A percentile compares a stretch with the other conserved stretches of the same genome.
Evolutionary conservation across 805 yeast species (phyloP).

Genomic region (Candida cerambycidarum): DNA sequence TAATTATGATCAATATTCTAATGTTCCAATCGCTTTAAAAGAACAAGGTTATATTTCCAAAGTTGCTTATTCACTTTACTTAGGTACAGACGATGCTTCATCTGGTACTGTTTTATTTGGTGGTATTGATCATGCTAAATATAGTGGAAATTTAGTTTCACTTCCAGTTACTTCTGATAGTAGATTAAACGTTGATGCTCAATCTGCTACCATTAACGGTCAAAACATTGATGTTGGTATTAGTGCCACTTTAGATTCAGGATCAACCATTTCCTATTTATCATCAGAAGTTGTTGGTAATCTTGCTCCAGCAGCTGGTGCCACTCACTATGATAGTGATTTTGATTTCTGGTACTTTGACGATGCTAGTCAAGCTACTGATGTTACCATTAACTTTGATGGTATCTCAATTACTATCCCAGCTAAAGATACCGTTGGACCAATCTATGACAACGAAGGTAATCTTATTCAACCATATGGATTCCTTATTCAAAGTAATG

Average conservation of each 20-base stretch:
- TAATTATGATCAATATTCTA: conserved; percentile 23
- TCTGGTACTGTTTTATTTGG: conserved; percentile 33
- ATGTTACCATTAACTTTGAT: conserved; percentile 11
- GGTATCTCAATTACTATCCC: conserved; percentile 14
- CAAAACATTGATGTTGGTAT: conserved; percentile 7
- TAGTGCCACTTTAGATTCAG: conserved; percentile 28
- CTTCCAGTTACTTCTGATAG: conserved; percentile 24
- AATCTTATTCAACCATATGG: neutral
- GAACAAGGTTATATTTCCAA: conserved; percentile 33
- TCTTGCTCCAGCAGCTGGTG: conserved; percentile 40
- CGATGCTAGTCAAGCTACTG: neutral
- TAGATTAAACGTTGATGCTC: conserved; percentile 46
- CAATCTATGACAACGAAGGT: neutral
- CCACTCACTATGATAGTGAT: conserved; percentile 39
- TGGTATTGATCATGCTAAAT: conserved; percentile 29
- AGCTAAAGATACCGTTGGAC: conserved; percentile 2
- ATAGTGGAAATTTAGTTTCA: conserved; percentile 19
- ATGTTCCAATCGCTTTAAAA: conserved; percentile 34
- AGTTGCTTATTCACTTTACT: conserved; percentile 37
- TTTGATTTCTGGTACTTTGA: conserved; percentile 7
- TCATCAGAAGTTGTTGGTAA: conserved; percentile 31
- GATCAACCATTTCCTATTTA: conserved; percentile 39
- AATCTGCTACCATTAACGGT: conserved; percentile 26
- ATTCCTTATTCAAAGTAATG: conserved; percentile 1
- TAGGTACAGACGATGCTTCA: conserved; percentile 21